phyloP scores from a whole-genome alignment of 805 yeast genomes.

The Wickerhamomyces alni region DNA sequence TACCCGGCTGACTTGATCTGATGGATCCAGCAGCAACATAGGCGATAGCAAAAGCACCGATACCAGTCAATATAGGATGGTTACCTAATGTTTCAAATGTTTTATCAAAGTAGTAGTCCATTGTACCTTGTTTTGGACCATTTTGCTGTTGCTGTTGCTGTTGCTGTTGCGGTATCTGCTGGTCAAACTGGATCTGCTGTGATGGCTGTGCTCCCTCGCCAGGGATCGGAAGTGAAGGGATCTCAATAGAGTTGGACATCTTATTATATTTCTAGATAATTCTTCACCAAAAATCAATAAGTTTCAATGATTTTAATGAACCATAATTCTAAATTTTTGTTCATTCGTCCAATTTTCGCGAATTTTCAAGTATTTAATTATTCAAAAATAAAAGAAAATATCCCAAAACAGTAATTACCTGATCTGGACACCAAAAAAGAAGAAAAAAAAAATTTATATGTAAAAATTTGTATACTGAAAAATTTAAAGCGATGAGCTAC shows the following conservation, averaged over 20 bases:
- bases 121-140: slow-evolving; percentile 23
- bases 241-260: slow-evolving; percentile 34
- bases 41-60: slow-evolving; percentile 60
- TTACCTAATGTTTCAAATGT: slow-evolving; percentile 54
- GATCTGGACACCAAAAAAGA: neutral
- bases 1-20: slow-evolving; percentile 34
- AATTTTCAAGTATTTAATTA: too few relatives aligned
- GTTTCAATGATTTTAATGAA: too few relatives aligned
- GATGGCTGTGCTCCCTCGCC: slow-evolving; percentile 35
- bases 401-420: slow-evolving; percentile 1
- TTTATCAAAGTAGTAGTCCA: slow-evolving; percentile 62
- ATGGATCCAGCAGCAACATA: slow-evolving; percentile 64
- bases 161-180: slow-evolving; percentile 9
- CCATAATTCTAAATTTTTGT: too few relatives aligned
- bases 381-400: too few relatives aligned
- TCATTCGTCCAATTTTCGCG: neutral
- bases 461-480: neutral
- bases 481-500: neutral
- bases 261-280: neutral
- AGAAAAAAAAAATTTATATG: neutral
- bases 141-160: slow-evolving; percentile 16
- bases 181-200: slow-evolving; percentile 17
- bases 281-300: too few relatives aligned
- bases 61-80: slow-evolving; percentile 70
- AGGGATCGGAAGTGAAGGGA: slow-evolving; percentile 52